Evolutionary conservation across 129 eudicot genomes (phyloP).

Genomic region (Gnaphalium uliginosum): DNA sequence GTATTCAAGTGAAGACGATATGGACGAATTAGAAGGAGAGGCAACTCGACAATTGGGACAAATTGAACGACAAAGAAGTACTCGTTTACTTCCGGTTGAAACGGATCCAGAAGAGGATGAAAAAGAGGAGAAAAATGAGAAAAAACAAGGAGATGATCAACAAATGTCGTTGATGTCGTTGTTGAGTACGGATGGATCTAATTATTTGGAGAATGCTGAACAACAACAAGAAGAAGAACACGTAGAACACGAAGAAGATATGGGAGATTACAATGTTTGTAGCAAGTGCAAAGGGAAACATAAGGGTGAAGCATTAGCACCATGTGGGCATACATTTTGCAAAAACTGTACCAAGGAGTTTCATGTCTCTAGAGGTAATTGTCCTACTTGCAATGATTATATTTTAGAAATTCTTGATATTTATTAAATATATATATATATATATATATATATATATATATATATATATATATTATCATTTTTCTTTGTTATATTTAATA

Average conservation of each 20-base stretch:
- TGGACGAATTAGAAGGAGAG: slow-evolving; percentile 18
- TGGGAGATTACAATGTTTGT: slow-evolving; percentile 43
- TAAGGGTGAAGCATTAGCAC: slow-evolving; percentile 68
- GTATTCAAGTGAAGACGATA: slow-evolving; percentile 19
- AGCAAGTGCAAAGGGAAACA: slow-evolving; percentile 72
- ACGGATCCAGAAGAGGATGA: slow-evolving; percentile 24
- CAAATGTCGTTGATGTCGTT: slow-evolving; percentile 80
- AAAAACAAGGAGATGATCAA: slow-evolving; percentile 27
- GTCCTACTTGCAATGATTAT: slow-evolving; percentile 79
- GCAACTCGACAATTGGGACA: slow-evolving; percentile 26
- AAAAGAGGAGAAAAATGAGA: background rate
- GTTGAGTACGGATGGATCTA: slow-evolving; percentile 55
- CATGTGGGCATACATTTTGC: slow-evolving; percentile 94
- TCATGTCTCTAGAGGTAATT: slow-evolving; percentile 63
- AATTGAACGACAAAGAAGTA: slow-evolving; percentile 21
- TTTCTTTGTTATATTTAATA: background rate
- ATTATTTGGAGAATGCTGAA: background rate
- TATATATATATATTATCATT: background rate
- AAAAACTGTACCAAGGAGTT: slow-evolving; percentile 77
- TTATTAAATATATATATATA: slow-evolving; percentile 32
- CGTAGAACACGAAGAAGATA: slow-evolving; percentile 32
- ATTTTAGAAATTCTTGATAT: slow-evolving; percentile 88
- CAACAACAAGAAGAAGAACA: slow-evolving; percentile 9
- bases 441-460: background rate
- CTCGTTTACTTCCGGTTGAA: slow-evolving; percentile 36